Conservation (phyloP, 495 filamentous ascomycete genomes). For the Aspergillus asperescens region DNA sequence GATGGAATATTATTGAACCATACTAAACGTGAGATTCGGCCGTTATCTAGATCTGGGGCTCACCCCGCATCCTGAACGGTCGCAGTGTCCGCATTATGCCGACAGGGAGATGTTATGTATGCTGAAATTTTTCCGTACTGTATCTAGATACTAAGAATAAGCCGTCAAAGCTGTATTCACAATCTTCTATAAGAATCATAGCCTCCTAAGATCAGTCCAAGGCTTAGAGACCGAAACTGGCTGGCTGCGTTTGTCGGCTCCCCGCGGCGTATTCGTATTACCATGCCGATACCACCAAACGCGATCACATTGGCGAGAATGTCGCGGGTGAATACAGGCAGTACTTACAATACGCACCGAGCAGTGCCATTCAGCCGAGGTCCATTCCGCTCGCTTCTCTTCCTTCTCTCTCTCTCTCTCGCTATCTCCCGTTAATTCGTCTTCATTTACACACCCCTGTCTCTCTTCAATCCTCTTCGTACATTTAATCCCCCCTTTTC, state of each 20-base stretch:
- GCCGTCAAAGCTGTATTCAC: background rate
- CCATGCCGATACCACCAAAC: background rate
- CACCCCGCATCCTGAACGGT: constrained; percentile 10
- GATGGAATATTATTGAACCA: background rate
- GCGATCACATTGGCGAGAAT: background rate
- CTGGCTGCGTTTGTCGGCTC: background rate
- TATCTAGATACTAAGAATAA: background rate
- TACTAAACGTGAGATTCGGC: background rate
- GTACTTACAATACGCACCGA: background rate
- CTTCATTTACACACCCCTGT: constrained; percentile 7
- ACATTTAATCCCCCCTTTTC: constrained; percentile 11
- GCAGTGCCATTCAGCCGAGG: constrained; percentile 18
- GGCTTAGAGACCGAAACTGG: constrained; percentile 1
- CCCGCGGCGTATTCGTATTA: constrained; percentile 12
- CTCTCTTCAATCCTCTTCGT: constrained; percentile 8
- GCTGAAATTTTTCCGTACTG: background rate
- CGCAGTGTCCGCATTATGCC: background rate
- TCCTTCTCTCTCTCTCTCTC: constrained; percentile 8
- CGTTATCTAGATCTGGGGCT: background rate
- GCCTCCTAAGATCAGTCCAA: constrained; percentile 5
- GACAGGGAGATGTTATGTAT: no score
- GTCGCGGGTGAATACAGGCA: constrained; percentile 16
- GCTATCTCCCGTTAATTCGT: constrained; percentile 18
- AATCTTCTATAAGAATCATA: background rate
- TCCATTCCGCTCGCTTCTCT: constrained; percentile 8